Percentiles rank a stretch among this genome's conserved stretches.
These are phyloP conservation scores for Moesziomyces parantarcticus DNA, from an alignment of 1,284 basidiomycete genomes.

Conservation along the genomic window DNA sequence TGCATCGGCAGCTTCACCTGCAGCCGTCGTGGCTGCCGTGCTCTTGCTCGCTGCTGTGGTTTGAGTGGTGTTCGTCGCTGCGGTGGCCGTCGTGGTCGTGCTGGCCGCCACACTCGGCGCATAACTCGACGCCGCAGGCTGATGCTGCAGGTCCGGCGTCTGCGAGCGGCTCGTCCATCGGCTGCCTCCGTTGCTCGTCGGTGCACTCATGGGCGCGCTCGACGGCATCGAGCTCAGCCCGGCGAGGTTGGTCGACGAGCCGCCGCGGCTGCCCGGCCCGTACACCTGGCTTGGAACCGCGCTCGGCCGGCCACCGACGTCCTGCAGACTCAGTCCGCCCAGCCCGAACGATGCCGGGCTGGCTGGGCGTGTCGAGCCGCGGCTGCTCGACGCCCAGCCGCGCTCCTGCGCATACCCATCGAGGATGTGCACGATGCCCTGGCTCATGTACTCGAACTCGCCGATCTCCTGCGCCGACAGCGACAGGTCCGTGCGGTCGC, in stretches of 20 bases:
- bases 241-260: conserved; percentile 18
- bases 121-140: neutral
- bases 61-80: conserved; percentile 4
- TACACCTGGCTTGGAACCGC: conserved; percentile 15
- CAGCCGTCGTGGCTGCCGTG: neutral
- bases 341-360: conserved; percentile 30
- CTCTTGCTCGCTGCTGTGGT: conserved; percentile 3
- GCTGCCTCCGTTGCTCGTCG: conserved; percentile 40
- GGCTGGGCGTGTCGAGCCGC: conserved; percentile 40
- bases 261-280: conserved; percentile 22
- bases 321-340: conserved; percentile 36
- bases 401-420: conserved; percentile 55
- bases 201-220: conserved; percentile 17
- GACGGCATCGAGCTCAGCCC: conserved; percentile 9
- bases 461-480: conserved; percentile 56
- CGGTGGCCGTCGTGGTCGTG: conserved; percentile 11
- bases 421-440: conserved; percentile 56
- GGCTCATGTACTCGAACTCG: conserved; percentile 60
- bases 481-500: conserved; percentile 47
- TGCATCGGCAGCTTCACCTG: neutral
- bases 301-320: neutral
- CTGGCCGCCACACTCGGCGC: conserved; percentile 15
- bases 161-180: conserved; percentile 46
- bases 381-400: conserved; percentile 36
- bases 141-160: conserved; percentile 26